phyloP scores from a whole-genome alignment of 2,329 filamentous ascomycete genomes.

The Exserohilum rostratum region DNA sequence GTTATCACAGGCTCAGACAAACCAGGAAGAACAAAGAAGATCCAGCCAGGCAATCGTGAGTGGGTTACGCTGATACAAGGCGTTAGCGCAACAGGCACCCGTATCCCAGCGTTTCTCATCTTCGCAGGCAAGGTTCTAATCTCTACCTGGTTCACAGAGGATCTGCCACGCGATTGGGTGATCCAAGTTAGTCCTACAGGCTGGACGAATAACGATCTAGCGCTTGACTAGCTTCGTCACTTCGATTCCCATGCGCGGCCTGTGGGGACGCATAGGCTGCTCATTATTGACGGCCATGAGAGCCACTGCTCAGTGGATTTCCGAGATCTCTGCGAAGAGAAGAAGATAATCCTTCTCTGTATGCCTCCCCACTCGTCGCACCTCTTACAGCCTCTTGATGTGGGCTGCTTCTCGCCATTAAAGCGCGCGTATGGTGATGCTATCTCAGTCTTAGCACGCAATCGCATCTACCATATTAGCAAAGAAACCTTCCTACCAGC shows the following conservation, averaged over 20 bases:
- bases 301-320: no score
- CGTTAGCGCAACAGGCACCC: no score
- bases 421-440: no score
- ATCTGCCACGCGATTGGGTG: constrained; percentile 29
- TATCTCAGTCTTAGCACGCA: not conserved
- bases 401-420: no score
- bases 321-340: constrained; percentile 45
- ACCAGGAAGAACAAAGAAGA: constrained; percentile 25
- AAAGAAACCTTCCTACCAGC: no score
- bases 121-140: constrained; percentile 19
- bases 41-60: constrained; percentile 36
- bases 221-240: constrained; percentile 45
- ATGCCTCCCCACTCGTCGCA: no score
- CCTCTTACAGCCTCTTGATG: no score
- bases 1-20: constrained; percentile 34
- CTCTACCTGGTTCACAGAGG: constrained; percentile 1
- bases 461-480: no score
- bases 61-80: constrained; percentile 34
- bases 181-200: constrained; percentile 41
- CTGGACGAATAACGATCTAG: constrained; percentile 46
- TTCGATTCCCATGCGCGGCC: constrained; percentile 43
- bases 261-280: constrained; percentile 39
- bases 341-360: no score
- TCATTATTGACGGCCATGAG: constrained; percentile 49
- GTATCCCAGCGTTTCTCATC: constrained; percentile 26